Percentiles rank a stretch among this genome's conserved stretches.
phyloP scores from a whole-genome alignment of 73 alveolate genomes.

The Diophrys sp. region DNA sequence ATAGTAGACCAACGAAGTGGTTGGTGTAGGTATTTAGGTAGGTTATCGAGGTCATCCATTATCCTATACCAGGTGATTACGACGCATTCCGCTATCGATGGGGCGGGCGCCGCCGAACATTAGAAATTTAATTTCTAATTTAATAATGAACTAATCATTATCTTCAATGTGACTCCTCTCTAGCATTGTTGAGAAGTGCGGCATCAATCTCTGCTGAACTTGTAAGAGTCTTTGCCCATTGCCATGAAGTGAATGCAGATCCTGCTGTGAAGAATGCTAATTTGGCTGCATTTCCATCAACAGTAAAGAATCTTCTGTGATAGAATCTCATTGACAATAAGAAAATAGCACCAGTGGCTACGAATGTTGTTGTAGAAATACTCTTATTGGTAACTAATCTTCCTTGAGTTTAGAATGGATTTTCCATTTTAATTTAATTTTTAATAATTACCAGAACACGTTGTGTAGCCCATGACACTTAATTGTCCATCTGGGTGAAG shows the following conservation, averaged over 20 bases:
- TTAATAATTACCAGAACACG: background rate
- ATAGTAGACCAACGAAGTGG: no score
- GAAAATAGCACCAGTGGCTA: conserved; percentile 22
- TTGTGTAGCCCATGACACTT: background rate
- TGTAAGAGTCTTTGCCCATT: conserved; percentile 11
- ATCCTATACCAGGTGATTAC: no score
- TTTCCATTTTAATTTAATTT: background rate
- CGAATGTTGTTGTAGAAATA: background rate
- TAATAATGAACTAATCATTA: no score
- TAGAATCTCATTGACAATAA: conserved; percentile 18
- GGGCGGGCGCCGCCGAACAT: no score
- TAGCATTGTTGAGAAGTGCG: conserved; percentile 5
- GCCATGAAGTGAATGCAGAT: conserved; percentile 6
- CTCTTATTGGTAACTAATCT: background rate
- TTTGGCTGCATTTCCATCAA: conserved; percentile 11
- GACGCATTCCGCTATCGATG: no score
- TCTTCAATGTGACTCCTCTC: background rate
- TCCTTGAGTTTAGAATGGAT: background rate
- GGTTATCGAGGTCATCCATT: no score
- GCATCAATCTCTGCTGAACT: conserved; percentile 9
- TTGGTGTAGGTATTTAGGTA: no score
- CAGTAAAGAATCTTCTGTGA: conserved; percentile 21
- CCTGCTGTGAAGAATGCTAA: conserved; percentile 14
- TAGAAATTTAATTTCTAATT: no score
- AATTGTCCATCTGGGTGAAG: background rate